A percentile compares a stretch with the other conserved stretches of the same genome.
phyloP scores from a whole-genome alignment of 208 protist species.

The Crithidia mellificae region DNA sequence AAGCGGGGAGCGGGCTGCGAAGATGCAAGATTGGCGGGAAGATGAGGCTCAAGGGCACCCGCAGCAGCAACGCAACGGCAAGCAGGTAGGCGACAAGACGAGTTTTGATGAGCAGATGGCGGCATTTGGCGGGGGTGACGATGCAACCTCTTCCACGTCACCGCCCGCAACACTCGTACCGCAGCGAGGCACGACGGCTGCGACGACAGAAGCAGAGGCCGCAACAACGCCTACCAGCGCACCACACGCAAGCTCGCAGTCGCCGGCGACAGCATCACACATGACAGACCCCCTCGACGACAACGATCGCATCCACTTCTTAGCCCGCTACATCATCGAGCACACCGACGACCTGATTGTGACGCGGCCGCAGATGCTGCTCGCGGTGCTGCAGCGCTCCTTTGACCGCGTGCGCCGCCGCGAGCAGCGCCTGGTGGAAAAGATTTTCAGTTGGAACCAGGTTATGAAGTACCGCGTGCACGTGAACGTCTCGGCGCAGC shows the following conservation, averaged over 20 bases:
- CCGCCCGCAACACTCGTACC: not conserved
- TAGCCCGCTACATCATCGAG: constrained; percentile 26
- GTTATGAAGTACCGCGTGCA: constrained; percentile 54
- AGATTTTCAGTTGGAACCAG: constrained; percentile 41
- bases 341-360: constrained; percentile 9
- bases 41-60: not conserved
- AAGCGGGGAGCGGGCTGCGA: not conserved
- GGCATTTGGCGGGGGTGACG: too few species aligned
- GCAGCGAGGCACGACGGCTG: too few species aligned
- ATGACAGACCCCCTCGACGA: not conserved
- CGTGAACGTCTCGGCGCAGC: constrained; percentile 38
- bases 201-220: too few species aligned
- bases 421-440: constrained; percentile 29
- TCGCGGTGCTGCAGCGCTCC: constrained; percentile 33
- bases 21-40: not conserved
- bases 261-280: not conserved
- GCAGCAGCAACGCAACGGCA: not conserved
- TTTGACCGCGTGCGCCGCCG: constrained; percentile 24
- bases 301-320: constrained; percentile 18
- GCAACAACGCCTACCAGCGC: not conserved
- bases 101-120: too few species aligned
- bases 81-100: too few species aligned
- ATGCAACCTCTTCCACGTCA: too few species aligned
- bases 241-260: not conserved
- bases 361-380: constrained; percentile 5